Percentiles rank a stretch among this genome's conserved stretches.
phyloP scores from a whole-genome alignment of 2,329 filamentous ascomycete species.

The Tetracladium maxilliforme region DNA sequence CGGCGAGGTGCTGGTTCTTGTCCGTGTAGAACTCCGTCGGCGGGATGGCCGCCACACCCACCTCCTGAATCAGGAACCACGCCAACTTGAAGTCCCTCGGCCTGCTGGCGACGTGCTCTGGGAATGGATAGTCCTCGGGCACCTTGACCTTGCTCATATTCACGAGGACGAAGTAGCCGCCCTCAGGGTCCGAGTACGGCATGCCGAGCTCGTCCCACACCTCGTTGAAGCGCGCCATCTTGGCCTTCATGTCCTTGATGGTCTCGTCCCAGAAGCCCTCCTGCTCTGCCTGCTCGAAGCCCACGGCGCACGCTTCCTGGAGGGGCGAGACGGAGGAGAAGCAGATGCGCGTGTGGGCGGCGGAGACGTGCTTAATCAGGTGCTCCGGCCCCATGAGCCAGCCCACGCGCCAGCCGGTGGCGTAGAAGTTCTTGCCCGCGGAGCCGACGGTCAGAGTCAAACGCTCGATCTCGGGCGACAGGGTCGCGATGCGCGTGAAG shows the following conservation, averaged over 20 bases:
- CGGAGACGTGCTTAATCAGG: conserved; percentile 79
- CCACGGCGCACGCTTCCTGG: conserved; percentile 87
- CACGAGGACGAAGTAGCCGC: conserved; percentile 92
- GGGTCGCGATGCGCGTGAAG: conserved; percentile 81
- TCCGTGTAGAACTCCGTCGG: conserved; percentile 96
- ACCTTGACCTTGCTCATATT: conserved; percentile 83
- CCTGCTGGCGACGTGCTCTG: conserved; percentile 69
- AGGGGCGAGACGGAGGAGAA: conserved; percentile 87
- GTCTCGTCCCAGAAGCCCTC: conserved; percentile 79
- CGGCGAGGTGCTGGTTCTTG: conserved; percentile 65
- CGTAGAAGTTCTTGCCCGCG: conserved; percentile 96
- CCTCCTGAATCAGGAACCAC: conserved; percentile 94
- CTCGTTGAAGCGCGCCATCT: conserved; percentile 76
- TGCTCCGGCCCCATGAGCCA: conserved; percentile 86
- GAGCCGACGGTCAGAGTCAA: conserved; percentile 90
- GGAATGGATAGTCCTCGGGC: conserved; percentile 76
- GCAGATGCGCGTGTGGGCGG: conserved; percentile 91
- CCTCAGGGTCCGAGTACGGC: conserved; percentile 63
- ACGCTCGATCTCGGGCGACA: conserved; percentile 78
- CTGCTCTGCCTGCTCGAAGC: conserved; percentile 78
- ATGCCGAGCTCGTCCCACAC: conserved; percentile 63
- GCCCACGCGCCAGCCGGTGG: conserved; percentile 89
- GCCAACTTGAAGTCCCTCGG: conserved; percentile 87
- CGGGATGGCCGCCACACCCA: conserved; percentile 90
- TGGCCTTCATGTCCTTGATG: conserved; percentile 75